Base-by-base conservation (phyloP, 139 green algal genomes). In the Nannochloris sp. region DNA sequence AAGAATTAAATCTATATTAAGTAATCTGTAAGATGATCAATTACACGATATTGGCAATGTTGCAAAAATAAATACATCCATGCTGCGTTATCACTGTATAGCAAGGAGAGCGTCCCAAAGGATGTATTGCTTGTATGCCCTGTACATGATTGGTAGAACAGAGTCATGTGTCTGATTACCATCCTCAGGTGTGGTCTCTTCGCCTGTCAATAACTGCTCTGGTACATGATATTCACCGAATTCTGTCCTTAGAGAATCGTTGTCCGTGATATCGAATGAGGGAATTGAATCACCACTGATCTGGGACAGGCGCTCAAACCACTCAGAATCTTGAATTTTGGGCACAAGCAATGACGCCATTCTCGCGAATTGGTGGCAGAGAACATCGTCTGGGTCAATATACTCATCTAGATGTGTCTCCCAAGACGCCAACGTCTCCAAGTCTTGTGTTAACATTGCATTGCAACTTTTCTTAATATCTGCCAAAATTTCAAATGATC, bases 101-200 rank as follows among this genome's bases (percentile, higher is more conserved):
- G 34, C 5, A 40, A 64, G 57, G 8, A 64, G 19, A 8, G 23
- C 36, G 57, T 66, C 60, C 34, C 36, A 66, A 4, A 66, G n/a
- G 10, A 66, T 66, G 1, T 55, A 55, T n/a, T 18, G 10, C 24
- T 66, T 66, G 23, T 66, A 66, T n/a, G 60, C 60, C 24, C 60
- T 66, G 19, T 66, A 66, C 60, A 53, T 53, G 46, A 53, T 53
- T 53, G 46, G 9, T 53, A 21, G 46, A 9, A 53, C 2, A 10
- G 16, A 53, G 16, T 9, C 34, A 14, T 40, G 34, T 40, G 34
- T 14, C 34, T 40, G 34, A 11, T 14, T 40, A 11, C 34, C 34
- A 40, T 40, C 34, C 34, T 40, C 34, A 12, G 0, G 34, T 9
- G 34, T 40, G 8, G 8, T 40, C 2, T 9, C 8, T 11, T 40